Evolutionary conservation across 2,329 filamentous ascomycete species (phyloP).

Genomic region (Fusarium xyrophilum): DNA sequence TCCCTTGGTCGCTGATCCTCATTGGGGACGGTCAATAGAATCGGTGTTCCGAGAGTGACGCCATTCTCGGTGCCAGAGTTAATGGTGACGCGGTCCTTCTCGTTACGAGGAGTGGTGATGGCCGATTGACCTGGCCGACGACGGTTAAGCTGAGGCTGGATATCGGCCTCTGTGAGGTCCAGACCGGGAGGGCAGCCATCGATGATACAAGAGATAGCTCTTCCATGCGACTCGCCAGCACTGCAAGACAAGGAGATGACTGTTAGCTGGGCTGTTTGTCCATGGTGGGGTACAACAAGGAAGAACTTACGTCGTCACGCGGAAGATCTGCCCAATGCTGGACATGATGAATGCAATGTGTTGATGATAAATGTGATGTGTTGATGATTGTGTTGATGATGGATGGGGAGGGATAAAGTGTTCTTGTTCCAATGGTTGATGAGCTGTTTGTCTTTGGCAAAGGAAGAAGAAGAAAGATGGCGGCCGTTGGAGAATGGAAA

Average conservation of each 20-base stretch:
- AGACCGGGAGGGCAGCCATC: slow-evolving; percentile 91
- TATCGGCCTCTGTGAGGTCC: slow-evolving; percentile 81
- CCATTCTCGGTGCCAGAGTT: slow-evolving; percentile 93
- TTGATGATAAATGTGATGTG: slow-evolving; percentile 7
- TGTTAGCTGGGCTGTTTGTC: not conserved
- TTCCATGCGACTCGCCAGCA: slow-evolving; percentile 78
- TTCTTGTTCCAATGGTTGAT: not conserved
- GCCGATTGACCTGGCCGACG: slow-evolving; percentile 87
- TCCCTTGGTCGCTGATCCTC: slow-evolving; percentile 93
- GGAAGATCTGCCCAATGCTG: slow-evolving; percentile 73
- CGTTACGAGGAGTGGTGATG: slow-evolving; percentile 90
- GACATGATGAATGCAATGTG: slow-evolving; percentile 67
- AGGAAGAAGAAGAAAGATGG: slow-evolving; percentile 15
- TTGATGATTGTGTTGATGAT: not conserved
- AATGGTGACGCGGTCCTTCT: slow-evolving; percentile 90
- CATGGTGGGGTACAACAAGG: not conserved
- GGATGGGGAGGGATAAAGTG: not conserved
- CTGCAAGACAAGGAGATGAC: slow-evolving; percentile 30
- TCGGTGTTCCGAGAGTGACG: slow-evolving; percentile 87
- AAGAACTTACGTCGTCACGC: slow-evolving; percentile 69
- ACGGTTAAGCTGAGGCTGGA: slow-evolving; percentile 94
- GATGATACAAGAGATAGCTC: slow-evolving; percentile 92
- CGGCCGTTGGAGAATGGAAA: slow-evolving; percentile 28
- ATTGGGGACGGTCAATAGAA: slow-evolving; percentile 85
- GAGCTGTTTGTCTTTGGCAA: slow-evolving; percentile 10